These are phyloP conservation scores for Pleurotus pulmonarius DNA, from an alignment of 768 basidiomycete species.

Conservation along the genomic window DNA sequence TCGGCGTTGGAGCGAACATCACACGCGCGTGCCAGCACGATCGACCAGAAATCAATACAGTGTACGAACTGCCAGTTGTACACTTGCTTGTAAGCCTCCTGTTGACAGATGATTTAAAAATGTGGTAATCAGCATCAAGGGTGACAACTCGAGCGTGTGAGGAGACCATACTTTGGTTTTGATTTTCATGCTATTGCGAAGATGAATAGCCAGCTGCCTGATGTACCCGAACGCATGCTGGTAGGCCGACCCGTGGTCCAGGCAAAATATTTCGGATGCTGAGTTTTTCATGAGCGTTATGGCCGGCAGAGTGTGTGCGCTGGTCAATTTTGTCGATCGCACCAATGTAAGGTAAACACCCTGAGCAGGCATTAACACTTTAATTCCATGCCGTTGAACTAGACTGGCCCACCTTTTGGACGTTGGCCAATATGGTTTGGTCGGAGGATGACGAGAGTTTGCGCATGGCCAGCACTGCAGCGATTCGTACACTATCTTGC, in stretches of 20 bases:
- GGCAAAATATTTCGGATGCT: slow-evolving; percentile 85
- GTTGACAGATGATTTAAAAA: slow-evolving; percentile 9
- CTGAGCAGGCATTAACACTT: slow-evolving; percentile 30
- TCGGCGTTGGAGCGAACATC: slow-evolving; percentile 51
- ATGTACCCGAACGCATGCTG: slow-evolving; percentile 97
- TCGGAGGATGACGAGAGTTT: slow-evolving; percentile 76
- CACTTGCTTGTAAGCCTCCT: slow-evolving; percentile 92
- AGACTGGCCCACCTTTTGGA: slow-evolving; percentile 66
- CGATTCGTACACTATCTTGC: slow-evolving; percentile 77
- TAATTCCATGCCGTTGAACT: background rate
- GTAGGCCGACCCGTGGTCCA: slow-evolving; percentile 72
- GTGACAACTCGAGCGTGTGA: background rate
- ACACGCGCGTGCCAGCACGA: slow-evolving; percentile 82
- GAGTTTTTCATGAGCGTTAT: slow-evolving; percentile 98
- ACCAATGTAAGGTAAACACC: slow-evolving; percentile 87
- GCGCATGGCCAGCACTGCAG: slow-evolving; percentile 82
- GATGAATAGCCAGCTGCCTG: slow-evolving; percentile 88
- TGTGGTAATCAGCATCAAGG: background rate
- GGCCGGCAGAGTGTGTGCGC: slow-evolving; percentile 78
- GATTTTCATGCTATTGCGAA: slow-evolving; percentile 88
- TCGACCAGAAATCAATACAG: slow-evolving; percentile 93
- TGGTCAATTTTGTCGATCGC: slow-evolving; percentile 82
- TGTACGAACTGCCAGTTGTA: slow-evolving; percentile 99
- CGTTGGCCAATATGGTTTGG: slow-evolving; percentile 75
- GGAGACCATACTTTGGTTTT: slow-evolving; percentile 64